Evolutionary conservation across 768 basidiomycete species (phyloP).

Genomic region (Lactarius evosmus): DNA sequence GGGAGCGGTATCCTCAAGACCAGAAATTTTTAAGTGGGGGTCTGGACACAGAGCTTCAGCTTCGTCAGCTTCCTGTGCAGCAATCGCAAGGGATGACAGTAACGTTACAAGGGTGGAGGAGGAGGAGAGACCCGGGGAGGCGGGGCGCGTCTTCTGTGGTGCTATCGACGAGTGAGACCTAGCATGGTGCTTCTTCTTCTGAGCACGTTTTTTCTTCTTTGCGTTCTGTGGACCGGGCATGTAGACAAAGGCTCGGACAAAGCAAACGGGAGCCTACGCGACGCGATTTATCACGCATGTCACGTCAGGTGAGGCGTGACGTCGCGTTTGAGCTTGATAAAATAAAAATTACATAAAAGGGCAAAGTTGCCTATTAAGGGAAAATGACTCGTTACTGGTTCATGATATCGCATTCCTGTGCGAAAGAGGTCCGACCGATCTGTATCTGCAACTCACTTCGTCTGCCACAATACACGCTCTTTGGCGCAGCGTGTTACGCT

Average conservation of each 20-base stretch:
- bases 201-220: slow-evolving; percentile 43
- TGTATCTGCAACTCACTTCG: slow-evolving; percentile 10
- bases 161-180: slow-evolving; percentile 15
- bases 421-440: slow-evolving; percentile 9
- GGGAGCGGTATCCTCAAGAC: not conserved
- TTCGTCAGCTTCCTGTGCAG: slow-evolving; percentile 1
- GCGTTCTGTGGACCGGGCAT: slow-evolving; percentile 66
- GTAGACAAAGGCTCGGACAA: not conserved
- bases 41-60: slow-evolving; percentile 11
- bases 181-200: slow-evolving; percentile 36
- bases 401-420: not conserved
- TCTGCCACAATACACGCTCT: slow-evolving; percentile 23
- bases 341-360: not conserved
- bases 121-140: not conserved
- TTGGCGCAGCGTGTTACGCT: slow-evolving; percentile 22
- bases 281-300: slow-evolving; percentile 15
- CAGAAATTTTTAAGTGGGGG: not conserved
- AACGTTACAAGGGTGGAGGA: slow-evolving; percentile 7
- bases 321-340: too few relatives aligned
- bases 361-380: slow-evolving; percentile 9
- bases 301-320: not conserved
- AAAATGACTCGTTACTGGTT: slow-evolving; percentile 10
- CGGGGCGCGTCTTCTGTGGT: not conserved
- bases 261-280: not conserved
- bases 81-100: not conserved